Conservation (phyloP, 2,329 filamentous ascomycete species). For the Sporothrix globosa region DNA sequence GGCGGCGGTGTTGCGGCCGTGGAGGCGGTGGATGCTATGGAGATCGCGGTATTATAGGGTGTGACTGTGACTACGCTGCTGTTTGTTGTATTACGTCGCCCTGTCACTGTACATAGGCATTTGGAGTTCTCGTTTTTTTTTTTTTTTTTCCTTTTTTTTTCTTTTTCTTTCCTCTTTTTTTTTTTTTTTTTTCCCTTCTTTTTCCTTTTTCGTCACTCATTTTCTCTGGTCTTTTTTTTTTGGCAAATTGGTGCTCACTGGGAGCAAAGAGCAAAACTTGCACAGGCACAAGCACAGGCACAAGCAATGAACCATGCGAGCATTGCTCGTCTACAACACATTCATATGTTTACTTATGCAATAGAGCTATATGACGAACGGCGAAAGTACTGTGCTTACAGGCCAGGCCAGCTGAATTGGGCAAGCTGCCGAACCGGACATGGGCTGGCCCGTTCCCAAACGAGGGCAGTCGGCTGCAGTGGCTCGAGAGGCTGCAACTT, state of each 20-base stretch:
- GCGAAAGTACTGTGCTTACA: neutral
- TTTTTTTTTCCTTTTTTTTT: neutral
- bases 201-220: neutral
- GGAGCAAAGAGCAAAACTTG: neutral
- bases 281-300: neutral
- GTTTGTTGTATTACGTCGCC: no score
- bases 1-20: neutral
- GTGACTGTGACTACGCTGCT: neutral
- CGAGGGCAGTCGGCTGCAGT: neutral
- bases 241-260: neutral
- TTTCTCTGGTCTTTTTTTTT: neutral
- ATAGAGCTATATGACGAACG: neutral
- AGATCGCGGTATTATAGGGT: constrained; percentile 31
- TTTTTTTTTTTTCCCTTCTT: neutral
- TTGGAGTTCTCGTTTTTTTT: neutral
- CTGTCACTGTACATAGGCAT: constrained; percentile 13
- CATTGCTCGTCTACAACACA: neutral
- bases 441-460: neutral
- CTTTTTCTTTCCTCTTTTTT: neutral
- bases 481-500: neutral
- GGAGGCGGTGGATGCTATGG: constrained; percentile 31
- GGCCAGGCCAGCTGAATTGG: neutral
- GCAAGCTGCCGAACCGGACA: constrained; percentile 16
- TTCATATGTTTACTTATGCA: no score
- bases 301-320: neutral